phyloP scores from a whole-genome alignment of 2,329 filamentous ascomycete species.

The Pseudopithomyces maydicus region DNA sequence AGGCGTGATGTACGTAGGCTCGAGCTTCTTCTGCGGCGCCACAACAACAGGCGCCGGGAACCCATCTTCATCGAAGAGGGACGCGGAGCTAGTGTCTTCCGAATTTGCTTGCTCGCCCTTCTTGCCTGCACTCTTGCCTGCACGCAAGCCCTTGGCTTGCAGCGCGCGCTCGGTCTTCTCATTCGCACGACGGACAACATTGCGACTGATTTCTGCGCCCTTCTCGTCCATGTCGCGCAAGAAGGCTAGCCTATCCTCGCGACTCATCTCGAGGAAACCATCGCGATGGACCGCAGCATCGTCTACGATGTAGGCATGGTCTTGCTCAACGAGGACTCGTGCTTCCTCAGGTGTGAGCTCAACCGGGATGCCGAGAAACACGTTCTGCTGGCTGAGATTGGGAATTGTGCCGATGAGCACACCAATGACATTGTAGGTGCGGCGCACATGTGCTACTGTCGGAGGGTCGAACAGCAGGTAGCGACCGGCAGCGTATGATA shows the following conservation, averaged over 20 bases:
- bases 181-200: constrained; percentile 54
- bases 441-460: constrained; percentile 77
- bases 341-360: constrained; percentile 93
- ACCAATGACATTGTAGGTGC: constrained; percentile 81
- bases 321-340: constrained; percentile 75
- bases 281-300: constrained; percentile 73
- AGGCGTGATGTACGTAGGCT: constrained; percentile 48
- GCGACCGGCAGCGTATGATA: constrained; percentile 78
- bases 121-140: constrained; percentile 17
- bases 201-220: constrained; percentile 56
- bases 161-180: constrained; percentile 56
- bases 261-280: constrained; percentile 64
- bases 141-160: constrained; percentile 52
- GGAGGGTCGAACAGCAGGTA: constrained; percentile 86
- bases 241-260: constrained; percentile 66
- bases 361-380: constrained; percentile 86
- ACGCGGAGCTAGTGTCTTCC: constrained; percentile 1
- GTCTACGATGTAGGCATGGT: constrained; percentile 79
- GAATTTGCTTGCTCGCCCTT: constrained; percentile 2
- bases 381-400: constrained; percentile 91
- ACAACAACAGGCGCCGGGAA: constrained; percentile 15
- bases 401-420: constrained; percentile 86
- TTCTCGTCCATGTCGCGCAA: constrained; percentile 61
- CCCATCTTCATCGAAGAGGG: constrained; percentile 32
- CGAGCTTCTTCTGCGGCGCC: constrained; percentile 18